A percentile compares a stretch with the other conserved stretches of the same genome.
Conservation (phyloP, 768 basidiomycete species). For the Rubroboletus satanas region DNA sequence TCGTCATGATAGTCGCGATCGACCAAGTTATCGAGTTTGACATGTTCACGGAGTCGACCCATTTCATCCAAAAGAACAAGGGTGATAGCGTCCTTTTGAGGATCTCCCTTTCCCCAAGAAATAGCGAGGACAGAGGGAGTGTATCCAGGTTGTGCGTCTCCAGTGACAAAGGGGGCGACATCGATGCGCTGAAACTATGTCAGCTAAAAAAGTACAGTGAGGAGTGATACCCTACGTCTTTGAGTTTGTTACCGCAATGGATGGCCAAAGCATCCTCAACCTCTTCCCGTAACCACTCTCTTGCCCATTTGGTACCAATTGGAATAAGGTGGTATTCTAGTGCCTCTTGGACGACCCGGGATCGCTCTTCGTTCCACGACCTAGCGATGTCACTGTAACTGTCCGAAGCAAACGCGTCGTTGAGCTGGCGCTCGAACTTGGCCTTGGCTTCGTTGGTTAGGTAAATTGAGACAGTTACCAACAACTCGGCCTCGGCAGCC, state of each 20-base stretch:
- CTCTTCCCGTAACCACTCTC: conserved; percentile 86
- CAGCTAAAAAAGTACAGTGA: conserved; percentile 7
- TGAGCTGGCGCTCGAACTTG: conserved; percentile 71
- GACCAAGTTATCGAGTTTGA: conserved; percentile 82
- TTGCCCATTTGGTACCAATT: conserved; percentile 79
- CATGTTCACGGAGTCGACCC: conserved; percentile 87
- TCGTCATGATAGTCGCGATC: conserved; percentile 65
- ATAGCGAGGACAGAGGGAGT: conserved; percentile 78
- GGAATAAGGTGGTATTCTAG: conserved; percentile 82
- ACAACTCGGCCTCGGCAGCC: conserved; percentile 82
- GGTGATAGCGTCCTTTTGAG: conserved; percentile 83
- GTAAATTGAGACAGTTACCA: conserved; percentile 72
- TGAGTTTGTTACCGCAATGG: conserved; percentile 63
- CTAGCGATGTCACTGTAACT: conserved; percentile 79
- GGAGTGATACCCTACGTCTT: conserved; percentile 49
- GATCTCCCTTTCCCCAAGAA: conserved; percentile 95
- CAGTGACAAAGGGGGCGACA: conserved; percentile 66
- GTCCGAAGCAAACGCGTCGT: conserved; percentile 79
- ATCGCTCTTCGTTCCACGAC: conserved; percentile 88
- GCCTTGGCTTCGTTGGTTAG: conserved; percentile 60
- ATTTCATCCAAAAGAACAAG: conserved; percentile 83
- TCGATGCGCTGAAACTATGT: conserved; percentile 63
- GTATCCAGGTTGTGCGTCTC: conserved; percentile 65
- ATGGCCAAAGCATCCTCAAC: conserved; percentile 80
- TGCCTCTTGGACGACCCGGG: conserved; percentile 72